Conservation (phyloP, 352 stramenopile genomes). For the Phytophthora pluvialis region DNA sequence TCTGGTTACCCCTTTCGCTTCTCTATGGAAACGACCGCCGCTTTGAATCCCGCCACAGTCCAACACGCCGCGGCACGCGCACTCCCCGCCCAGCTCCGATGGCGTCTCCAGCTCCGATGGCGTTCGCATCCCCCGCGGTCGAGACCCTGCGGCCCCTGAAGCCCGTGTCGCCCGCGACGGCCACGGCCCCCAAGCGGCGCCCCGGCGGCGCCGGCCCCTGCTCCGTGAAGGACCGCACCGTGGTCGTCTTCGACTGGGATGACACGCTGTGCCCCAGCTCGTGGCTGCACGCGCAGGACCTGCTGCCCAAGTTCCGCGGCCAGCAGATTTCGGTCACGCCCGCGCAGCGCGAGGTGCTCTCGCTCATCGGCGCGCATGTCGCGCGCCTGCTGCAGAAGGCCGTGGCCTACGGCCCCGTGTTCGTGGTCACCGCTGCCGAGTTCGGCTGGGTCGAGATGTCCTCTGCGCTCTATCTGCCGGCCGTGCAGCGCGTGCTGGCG, state of each 20-base stretch:
- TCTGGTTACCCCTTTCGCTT: slow-evolving; percentile 25
- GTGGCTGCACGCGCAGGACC: slow-evolving; percentile 82
- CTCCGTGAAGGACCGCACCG: slow-evolving; percentile 75
- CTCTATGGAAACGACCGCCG: slow-evolving; percentile 26
- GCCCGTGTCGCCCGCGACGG: slow-evolving; percentile 17
- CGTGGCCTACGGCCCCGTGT: slow-evolving; percentile 80
- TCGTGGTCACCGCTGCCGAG: slow-evolving; percentile 87
- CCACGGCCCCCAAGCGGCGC: slow-evolving; percentile 29
- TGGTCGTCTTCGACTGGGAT: slow-evolving; percentile 90
- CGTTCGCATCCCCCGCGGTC: slow-evolving; percentile 51
- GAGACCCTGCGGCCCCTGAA: slow-evolving; percentile 50
- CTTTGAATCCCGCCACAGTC: slow-evolving; percentile 18
- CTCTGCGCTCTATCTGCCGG: slow-evolving; percentile 76
- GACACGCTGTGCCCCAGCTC: slow-evolving; percentile 89
- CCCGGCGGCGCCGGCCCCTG: not conserved
- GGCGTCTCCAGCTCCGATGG: slow-evolving; percentile 28
- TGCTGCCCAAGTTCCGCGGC: slow-evolving; percentile 82
- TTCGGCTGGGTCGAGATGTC: slow-evolving; percentile 87
- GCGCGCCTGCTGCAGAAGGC: slow-evolving; percentile 73
- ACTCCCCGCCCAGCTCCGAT: not conserved
- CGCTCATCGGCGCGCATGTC: slow-evolving; percentile 68
- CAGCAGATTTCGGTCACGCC: slow-evolving; percentile 67
- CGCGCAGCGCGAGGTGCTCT: slow-evolving; percentile 64
- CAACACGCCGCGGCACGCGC: slow-evolving; percentile 21
- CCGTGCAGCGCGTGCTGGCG: slow-evolving; percentile 67